A percentile compares a stretch with the other conserved stretches of the same genome.
Conservation (phyloP, 768 basidiomycete species). For the Cyclocybe aegerita region DNA sequence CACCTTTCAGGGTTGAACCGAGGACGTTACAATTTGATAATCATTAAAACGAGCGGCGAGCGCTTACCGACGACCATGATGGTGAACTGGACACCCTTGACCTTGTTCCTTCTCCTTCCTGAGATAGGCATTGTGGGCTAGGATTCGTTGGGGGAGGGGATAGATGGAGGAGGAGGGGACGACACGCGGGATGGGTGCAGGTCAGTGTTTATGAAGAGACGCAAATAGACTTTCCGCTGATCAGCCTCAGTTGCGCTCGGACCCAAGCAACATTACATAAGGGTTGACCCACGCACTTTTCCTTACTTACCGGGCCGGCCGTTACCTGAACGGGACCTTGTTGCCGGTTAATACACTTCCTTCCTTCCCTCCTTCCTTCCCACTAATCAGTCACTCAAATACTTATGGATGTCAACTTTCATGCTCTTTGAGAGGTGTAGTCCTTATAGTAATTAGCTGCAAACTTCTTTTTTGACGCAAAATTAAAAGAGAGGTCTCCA, state of each 20-base stretch:
- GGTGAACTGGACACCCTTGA: constrained; percentile 90
- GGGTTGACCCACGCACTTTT: too few species aligned
- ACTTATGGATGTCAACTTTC: too few species aligned
- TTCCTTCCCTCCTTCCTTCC: too few species aligned
- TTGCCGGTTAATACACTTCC: too few species aligned
- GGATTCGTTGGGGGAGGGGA: neutral
- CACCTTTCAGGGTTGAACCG: constrained; percentile 46
- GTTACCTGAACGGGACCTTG: too few species aligned
- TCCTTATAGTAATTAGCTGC: too few species aligned
- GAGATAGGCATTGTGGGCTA: constrained; percentile 40
- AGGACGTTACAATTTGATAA: neutral
- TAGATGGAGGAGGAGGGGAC: constrained; percentile 9
- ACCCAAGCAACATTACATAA: neutral
- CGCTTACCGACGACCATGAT: constrained; percentile 85
- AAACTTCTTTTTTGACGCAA: too few species aligned
- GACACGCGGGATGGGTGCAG: neutral
- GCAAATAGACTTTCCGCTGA: constrained; percentile 16
- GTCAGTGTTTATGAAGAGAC: neutral
- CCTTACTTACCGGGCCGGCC: too few species aligned
- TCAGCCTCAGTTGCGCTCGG: constrained; percentile 26
- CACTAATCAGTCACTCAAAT: too few species aligned
- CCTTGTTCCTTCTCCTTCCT: constrained; percentile 67
- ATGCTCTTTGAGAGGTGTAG: too few species aligned
- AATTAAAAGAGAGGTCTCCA: too few species aligned
- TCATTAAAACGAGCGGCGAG: neutral